Base-by-base conservation (phyloP, 2,329 filamentous ascomycete genomes). In the Colletotrichum echinochloae region DNA sequence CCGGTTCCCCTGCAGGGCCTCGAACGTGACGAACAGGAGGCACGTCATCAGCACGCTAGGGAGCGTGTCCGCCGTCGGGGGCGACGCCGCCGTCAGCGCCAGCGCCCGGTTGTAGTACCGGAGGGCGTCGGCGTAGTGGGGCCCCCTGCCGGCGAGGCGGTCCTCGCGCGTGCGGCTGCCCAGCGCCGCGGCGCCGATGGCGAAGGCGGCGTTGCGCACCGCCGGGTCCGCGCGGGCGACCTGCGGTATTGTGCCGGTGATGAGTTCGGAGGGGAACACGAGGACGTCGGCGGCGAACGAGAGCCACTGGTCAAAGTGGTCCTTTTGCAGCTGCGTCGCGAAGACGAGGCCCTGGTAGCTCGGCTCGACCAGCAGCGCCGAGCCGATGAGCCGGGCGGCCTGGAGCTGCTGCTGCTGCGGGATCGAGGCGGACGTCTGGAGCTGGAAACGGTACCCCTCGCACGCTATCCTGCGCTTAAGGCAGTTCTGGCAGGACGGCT, bases 1-100 rank as follows among this genome's bases (percentile, higher is more conserved):
- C 68, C 79, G 77, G n/a, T 82, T 82, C 3, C 81, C 81, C 4
- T 81, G 74, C 72, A 81, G 79, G 2, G 81, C 74, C 55, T 83
- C 81, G 60, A 83, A 83, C 73, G 80, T 82, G 46, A 83, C 79
- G 62, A 83, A 83, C 0, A 83, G 72, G 3, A 83, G 74, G 0
- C 81, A 83, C 1, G 81, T 80, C n/a, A 83, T 65, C 63, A 83
- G 54, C 2, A 68, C 54, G 20, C 37, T 18, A 16, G 37, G 39
- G 2, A 70, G 30, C 1, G 68, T 35, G 1, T 65, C 68, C 16
- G 54, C 60, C 26, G 59, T 69, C 2, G 65, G 44, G 5, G 65
- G 23, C 2, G 65, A 49, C 18, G 30, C 37, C 20, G 48, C 54
- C 2, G 52, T 59, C 37, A 69, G 65, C n/a, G 49, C 37, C 39